Evolutionary conservation across 805 yeast genomes (phyloP).

Genomic region (Debaryomyces maramus): DNA sequence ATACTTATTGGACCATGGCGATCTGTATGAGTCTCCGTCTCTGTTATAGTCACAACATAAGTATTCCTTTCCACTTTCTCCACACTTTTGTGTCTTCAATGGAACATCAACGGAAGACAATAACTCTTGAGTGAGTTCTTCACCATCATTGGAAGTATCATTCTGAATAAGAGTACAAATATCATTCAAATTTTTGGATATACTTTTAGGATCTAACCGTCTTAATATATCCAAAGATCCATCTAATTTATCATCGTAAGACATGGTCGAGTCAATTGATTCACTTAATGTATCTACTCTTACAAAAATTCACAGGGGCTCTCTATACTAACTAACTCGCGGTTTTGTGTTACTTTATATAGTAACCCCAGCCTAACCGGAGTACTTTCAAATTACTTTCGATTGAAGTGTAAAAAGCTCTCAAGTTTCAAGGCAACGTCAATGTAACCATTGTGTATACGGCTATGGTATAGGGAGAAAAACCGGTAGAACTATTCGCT

Average conservation of each 20-base stretch:
- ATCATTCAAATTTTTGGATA: constrained; percentile 32
- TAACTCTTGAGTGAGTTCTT: constrained; percentile 79
- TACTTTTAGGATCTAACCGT: constrained; percentile 40
- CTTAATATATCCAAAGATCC: constrained; percentile 42
- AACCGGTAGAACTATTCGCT: no score
- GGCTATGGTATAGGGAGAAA: no score
- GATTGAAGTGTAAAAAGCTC: no score
- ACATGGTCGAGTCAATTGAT: constrained; percentile 3
- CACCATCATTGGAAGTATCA: constrained; percentile 24
- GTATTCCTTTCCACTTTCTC: constrained; percentile 60
- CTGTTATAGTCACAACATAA: constrained; percentile 92
- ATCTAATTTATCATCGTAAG: constrained; percentile 37
- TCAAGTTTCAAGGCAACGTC: no score
- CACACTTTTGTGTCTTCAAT: constrained; percentile 52
- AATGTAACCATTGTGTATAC: no score
- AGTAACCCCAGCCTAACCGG: no score
- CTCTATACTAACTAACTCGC: neutral
- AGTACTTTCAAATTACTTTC: no score
- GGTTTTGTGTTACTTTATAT: neutral
- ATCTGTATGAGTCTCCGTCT: constrained; percentile 88
- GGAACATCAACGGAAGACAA: constrained; percentile 88
- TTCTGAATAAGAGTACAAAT: constrained; percentile 43
- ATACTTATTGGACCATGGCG: constrained; percentile 87
- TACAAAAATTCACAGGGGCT: neutral
- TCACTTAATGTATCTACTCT: neutral